Percentiles rank a stretch among this genome's conserved stretches.
Conservation (phyloP, 2,329 filamentous ascomycete genomes). For the Ilyonectria mors-panacis region DNA sequence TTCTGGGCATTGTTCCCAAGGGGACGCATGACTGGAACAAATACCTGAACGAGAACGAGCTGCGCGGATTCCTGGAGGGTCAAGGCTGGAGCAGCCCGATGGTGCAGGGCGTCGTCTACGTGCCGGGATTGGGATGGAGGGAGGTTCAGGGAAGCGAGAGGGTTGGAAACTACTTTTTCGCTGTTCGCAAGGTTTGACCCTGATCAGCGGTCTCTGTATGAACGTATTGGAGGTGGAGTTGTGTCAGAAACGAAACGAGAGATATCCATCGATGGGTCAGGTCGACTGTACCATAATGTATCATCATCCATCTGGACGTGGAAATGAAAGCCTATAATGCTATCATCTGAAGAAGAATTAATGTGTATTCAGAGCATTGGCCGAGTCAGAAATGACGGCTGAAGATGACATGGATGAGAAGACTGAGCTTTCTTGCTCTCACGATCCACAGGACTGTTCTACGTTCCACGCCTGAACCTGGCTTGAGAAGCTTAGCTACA, state of each 20-base stretch:
- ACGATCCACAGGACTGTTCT: not conserved
- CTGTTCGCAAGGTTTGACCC: constrained; percentile 68
- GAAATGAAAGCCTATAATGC: not conserved
- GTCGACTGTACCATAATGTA: constrained; percentile 24
- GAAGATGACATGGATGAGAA: not conserved
- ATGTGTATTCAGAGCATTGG: not conserved
- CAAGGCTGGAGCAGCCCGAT: constrained; percentile 72
- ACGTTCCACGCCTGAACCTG: not conserved
- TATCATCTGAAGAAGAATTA: not conserved
- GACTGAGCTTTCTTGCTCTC: not conserved
- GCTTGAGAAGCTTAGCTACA: not conserved
- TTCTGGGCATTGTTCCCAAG: constrained; percentile 87
- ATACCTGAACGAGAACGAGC: constrained; percentile 90
- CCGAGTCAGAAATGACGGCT: not conserved
- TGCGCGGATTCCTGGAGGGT: constrained; percentile 70
- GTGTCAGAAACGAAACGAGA: not conserved
- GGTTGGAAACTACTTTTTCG: constrained; percentile 97
- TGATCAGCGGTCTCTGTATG: constrained; percentile 8
- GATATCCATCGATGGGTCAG: not conserved
- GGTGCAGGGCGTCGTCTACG: constrained; percentile 88
- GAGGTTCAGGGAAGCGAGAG: constrained; percentile 85
- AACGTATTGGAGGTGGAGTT: not conserved
- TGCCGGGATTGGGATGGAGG: constrained; percentile 92
- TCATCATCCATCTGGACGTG: constrained; percentile 12
- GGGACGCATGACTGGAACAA: constrained; percentile 98